Conservation (phyloP, 257 asterid species). For the Penstemon davidsonii region DNA sequence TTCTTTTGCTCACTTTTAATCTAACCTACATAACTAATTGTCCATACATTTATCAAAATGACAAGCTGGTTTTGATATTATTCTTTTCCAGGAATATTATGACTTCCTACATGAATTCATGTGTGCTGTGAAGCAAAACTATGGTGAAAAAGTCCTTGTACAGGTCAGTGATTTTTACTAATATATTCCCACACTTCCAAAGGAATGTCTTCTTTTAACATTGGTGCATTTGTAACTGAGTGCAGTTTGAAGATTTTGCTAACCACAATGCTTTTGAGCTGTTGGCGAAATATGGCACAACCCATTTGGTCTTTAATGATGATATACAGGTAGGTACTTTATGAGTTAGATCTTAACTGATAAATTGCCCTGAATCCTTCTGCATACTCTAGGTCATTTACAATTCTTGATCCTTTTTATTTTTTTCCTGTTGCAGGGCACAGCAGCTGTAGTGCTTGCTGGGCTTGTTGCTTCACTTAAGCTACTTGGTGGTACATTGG, state of each 20-base stretch:
- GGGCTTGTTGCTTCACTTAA: constrained; percentile 90
- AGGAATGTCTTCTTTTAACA: constrained; percentile 11
- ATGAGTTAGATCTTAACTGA: no score
- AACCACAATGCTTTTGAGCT: constrained; percentile 96
- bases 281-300: constrained; percentile 86
- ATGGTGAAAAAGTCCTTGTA: constrained; percentile 90
- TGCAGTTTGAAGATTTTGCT: constrained; percentile 93
- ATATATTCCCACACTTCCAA: not conserved
- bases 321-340: constrained; percentile 71
- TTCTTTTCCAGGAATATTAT: constrained; percentile 61
- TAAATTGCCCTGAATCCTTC: no score
- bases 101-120: constrained; percentile 87
- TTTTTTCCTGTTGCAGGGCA: constrained; percentile 58
- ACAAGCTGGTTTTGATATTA: constrained; percentile 14
- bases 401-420: constrained; percentile 9
- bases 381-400: not conserved
- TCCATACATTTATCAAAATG: not conserved
- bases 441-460: constrained; percentile 89
- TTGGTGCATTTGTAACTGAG: constrained; percentile 19
- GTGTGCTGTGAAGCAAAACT: constrained; percentile 88
- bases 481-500: constrained; percentile 82
- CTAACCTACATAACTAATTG: not conserved
- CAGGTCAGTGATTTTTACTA: constrained; percentile 53
- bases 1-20: constrained; percentile 18
- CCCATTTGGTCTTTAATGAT: constrained; percentile 88